A percentile compares a stretch with the other conserved stretches of the same genome.
Conservation (phyloP, 2,329 filamentous ascomycete genomes). For the Xylariomycetidae sp. region DNA sequence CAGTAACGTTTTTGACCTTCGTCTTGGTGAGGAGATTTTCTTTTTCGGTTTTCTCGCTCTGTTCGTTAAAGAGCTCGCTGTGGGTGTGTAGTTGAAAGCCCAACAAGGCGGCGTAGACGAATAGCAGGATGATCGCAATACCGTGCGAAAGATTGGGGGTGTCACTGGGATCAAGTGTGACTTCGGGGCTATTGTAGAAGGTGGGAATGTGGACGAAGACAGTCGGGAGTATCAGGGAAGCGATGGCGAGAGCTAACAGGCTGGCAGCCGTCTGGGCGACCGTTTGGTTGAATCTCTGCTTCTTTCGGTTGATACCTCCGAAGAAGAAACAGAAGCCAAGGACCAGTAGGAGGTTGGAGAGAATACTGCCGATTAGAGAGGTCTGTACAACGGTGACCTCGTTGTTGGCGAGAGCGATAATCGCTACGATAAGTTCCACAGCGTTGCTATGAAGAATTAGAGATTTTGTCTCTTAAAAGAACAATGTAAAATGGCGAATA, state of each 20-base stretch:
- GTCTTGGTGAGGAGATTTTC: constrained; percentile 18
- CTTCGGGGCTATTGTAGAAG: constrained; percentile 26
- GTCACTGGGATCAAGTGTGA: constrained; percentile 49
- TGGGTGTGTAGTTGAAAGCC: constrained; percentile 91
- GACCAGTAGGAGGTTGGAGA: constrained; percentile 85
- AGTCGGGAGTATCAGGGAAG: constrained; percentile 82
- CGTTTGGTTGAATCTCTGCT: constrained; percentile 88
- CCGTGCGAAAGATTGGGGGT: constrained; percentile 66
- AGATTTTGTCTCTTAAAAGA: too few species aligned
- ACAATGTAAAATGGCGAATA: too few species aligned
- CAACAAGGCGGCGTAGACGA: constrained; percentile 81
- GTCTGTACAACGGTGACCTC: constrained; percentile 87
- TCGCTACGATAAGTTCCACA: constrained; percentile 82
- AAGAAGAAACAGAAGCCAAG: constrained; percentile 92
- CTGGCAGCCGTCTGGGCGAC: constrained; percentile 87
- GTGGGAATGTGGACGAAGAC: constrained; percentile 62
- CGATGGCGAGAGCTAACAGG: constrained; percentile 72
- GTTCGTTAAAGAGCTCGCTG: constrained; percentile 70
- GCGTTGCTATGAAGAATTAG: too few species aligned
- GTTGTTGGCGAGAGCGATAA: constrained; percentile 71
- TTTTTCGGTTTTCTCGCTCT: constrained; percentile 64
- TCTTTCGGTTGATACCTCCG: constrained; percentile 69
- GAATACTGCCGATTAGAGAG: constrained; percentile 83
- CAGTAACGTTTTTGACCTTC: constrained; percentile 4
- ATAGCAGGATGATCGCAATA: constrained; percentile 72